Percentiles rank a stretch among this genome's conserved stretches.
Conservation (phyloP, 163 green algal species). For the Scenedesmus sp. region DNA sequence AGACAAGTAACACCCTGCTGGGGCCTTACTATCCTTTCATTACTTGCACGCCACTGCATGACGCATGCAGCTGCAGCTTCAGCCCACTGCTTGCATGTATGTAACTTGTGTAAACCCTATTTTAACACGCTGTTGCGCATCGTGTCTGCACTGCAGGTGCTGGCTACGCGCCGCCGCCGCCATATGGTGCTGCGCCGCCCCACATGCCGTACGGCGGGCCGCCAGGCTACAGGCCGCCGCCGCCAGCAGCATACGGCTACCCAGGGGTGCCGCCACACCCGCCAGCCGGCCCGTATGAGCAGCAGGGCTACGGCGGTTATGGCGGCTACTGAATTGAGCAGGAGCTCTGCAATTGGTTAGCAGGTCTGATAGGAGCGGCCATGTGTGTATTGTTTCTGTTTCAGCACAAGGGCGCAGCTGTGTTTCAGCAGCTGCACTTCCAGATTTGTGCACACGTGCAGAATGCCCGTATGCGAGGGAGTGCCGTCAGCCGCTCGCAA, state of each 20-base stretch:
- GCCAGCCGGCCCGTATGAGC: conserved; percentile 16
- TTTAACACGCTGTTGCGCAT: not conserved
- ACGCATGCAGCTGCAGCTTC: no score
- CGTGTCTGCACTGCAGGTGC: not conserved
- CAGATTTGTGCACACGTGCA: no score
- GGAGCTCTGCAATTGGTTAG: not conserved
- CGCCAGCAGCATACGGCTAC: conserved; percentile 14
- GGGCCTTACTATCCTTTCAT: no score
- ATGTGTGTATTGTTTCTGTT: no score
- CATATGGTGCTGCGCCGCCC: not conserved
- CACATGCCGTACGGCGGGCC: not conserved
- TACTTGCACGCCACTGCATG: no score
- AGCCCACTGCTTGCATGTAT: no score
- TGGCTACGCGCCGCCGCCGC: not conserved
- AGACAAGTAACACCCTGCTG: no score
- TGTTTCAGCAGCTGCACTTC: no score
- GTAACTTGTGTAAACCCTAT: not conserved
- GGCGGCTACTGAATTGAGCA: not conserved
- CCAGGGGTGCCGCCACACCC: not conserved
- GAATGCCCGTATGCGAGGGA: no score
- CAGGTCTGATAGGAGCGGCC: not conserved
- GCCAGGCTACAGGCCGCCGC: conserved; percentile 27
- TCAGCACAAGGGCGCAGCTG: no score
- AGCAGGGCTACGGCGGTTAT: not conserved
- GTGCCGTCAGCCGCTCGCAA: no score